Evolutionary conservation across 306 rosid genomes (phyloP).

Genomic region (Phaseolus lunatus): DNA sequence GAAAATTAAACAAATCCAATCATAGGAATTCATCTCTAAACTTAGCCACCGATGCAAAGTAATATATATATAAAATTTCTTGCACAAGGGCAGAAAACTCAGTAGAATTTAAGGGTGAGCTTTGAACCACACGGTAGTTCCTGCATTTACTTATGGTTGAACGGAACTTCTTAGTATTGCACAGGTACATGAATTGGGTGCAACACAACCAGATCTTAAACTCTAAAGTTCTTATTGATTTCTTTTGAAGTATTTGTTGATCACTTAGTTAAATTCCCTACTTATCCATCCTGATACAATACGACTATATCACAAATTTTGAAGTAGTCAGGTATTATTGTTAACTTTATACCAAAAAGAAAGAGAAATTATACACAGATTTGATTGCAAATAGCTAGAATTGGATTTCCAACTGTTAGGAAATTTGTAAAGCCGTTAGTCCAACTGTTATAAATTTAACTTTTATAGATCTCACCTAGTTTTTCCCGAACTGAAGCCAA

Average conservation of each 20-base stretch:
- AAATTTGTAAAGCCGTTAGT: too few species aligned
- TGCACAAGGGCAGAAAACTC: background rate
- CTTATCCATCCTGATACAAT: background rate
- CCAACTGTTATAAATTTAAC: too few species aligned
- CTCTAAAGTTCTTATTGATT: background rate
- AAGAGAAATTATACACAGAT: background rate
- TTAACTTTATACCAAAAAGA: background rate
- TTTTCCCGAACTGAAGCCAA: too few species aligned
- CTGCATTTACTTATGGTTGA: background rate
- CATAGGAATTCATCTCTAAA: background rate
- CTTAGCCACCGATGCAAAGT: background rate
- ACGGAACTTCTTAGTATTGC: conserved; percentile 4
- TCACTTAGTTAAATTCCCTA: background rate
- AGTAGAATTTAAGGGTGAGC: background rate
- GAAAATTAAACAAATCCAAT: background rate
- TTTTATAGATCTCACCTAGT: background rate
- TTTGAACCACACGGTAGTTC: background rate
- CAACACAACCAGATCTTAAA: background rate
- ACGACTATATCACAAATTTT: background rate
- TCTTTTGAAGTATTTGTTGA: background rate
- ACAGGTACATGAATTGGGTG: background rate
- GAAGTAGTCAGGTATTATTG: background rate
- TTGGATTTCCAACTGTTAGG: background rate
- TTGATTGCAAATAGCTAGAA: background rate
- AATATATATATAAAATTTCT: background rate